Evolutionary conservation across 2,329 filamentous ascomycete species (phyloP), one percentile per base, ranked within the genome.

Genomic region (Pseudomassariella vexata): DNA sequence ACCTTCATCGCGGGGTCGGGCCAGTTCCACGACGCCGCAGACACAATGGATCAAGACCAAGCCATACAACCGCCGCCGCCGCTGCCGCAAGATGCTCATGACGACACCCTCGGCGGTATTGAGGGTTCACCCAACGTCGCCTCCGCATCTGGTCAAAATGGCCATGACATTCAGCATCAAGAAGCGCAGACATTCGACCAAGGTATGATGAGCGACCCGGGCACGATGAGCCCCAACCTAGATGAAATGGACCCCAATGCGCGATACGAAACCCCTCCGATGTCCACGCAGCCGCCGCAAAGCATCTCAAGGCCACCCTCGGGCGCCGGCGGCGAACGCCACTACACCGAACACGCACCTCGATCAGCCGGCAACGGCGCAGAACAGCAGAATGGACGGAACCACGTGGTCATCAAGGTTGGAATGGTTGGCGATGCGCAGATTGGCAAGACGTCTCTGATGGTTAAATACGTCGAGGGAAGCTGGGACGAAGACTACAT

Each of bases 401-500:
- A 79, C 55, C 77, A 80, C 50, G 92, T 98, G 22, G 92, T 98
- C 36, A 96, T 98, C 71, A 98, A 98, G 65, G 92, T 98, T 31
- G 92, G 92, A 53, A 98, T 98, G 92, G 92, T 98, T 27, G 92
- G 92, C 28, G 92, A 98, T 65, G 92, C 92, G 36, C 92, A 98
- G 63, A 98, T 98, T 48, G 92, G 92, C 55, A 98, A 98, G 75
- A 98, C 92, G 12, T 95, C 89, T 44, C 65, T 98, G 56, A 98
- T 98, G 92, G 92, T 98, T 54, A 98, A 98, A 62, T 98, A 98
- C 55, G 92, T 98, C 35, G 92, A 98, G 65, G 92, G 92, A 38
- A 95, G 89, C 62, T 98, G 92, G 88, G 92, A 98, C 60, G 92
- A 98, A 65, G 92, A 98, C 59, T 98, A 98, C 62, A 98, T 98